These are phyloP conservation scores for Lentinula sp. DNA, from an alignment of 768 basidiomycete genomes.

Conservation along the genomic window DNA sequence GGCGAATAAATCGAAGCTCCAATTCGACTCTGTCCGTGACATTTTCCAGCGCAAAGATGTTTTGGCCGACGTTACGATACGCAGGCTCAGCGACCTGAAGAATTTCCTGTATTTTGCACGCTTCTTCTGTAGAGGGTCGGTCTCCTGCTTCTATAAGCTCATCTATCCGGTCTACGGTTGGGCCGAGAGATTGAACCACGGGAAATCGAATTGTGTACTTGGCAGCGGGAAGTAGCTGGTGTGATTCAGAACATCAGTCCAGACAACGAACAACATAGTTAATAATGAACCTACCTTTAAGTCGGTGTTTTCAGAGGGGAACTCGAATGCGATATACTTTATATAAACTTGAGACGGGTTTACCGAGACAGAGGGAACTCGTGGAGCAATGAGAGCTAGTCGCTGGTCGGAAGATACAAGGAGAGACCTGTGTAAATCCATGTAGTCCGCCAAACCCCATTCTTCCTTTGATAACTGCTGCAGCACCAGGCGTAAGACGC, in stretches of 20 bases:
- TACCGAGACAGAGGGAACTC: neutral
- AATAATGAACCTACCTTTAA: too few species aligned
- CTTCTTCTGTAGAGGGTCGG: neutral
- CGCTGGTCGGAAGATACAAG: neutral
- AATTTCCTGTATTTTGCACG: neutral
- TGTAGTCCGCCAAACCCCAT: neutral
- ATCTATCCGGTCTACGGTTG: neutral
- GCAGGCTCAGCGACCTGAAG: neutral
- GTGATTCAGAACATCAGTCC: neutral
- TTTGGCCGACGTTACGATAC: neutral
- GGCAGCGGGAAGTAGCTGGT: neutral
- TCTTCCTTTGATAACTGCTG: neutral
- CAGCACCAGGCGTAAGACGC: neutral
- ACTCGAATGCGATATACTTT: neutral
- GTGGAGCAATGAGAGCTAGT: neutral
- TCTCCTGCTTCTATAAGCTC: neutral
- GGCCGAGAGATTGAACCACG: neutral
- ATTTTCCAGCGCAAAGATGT: neutral
- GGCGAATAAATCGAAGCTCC: neutral
- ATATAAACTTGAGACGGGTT: neutral
- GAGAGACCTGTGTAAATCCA: neutral
- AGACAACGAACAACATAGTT: too few species aligned
- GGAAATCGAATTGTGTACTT: neutral
- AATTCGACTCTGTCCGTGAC: neutral
- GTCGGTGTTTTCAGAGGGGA: too few species aligned